These are phyloP conservation scores for Neurospora tetraspora DNA, from an alignment of 495 filamentous ascomycete species.

Conservation along the genomic window DNA sequence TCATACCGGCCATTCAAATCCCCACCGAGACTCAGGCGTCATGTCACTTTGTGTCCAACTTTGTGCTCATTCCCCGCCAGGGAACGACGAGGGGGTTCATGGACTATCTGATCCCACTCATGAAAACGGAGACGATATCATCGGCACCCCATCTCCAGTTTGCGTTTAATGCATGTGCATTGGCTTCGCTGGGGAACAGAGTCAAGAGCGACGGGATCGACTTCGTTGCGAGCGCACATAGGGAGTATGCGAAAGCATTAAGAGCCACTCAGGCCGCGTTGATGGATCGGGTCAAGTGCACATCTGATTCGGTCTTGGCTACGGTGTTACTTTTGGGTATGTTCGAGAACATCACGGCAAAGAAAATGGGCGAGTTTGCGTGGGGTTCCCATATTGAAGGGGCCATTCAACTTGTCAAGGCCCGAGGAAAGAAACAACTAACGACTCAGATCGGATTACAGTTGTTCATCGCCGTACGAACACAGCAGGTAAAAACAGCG, in stretches of 20 bases:
- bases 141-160: slow-evolving; percentile 8
- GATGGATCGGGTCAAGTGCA: slow-evolving; percentile 27
- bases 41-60: slow-evolving; percentile 47
- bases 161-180: slow-evolving; percentile 51
- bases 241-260: slow-evolving; percentile 42
- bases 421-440: slow-evolving; percentile 41
- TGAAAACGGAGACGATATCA: slow-evolving; percentile 31
- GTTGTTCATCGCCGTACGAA: slow-evolving; percentile 43
- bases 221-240: slow-evolving; percentile 27
- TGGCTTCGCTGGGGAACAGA: slow-evolving; percentile 41
- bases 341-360: slow-evolving; percentile 37
- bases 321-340: slow-evolving; percentile 51
- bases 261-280: slow-evolving; percentile 44
- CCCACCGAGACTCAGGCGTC: slow-evolving; percentile 38
- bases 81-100: slow-evolving; percentile 39
- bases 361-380: slow-evolving; percentile 32
- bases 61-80: slow-evolving; percentile 38
- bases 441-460: slow-evolving; percentile 34
- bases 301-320: slow-evolving; percentile 47
- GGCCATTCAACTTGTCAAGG: slow-evolving; percentile 42
- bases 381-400: slow-evolving; percentile 48
- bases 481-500: slow-evolving; percentile 34
- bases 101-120: slow-evolving; percentile 46
- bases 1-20: slow-evolving; percentile 23
- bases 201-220: slow-evolving; percentile 28